A percentile compares a stretch with the other conserved stretches of the same genome.
phyloP scores from a whole-genome alignment of 2,329 filamentous ascomycete genomes.

The Reticulascus tulasneorum region DNA sequence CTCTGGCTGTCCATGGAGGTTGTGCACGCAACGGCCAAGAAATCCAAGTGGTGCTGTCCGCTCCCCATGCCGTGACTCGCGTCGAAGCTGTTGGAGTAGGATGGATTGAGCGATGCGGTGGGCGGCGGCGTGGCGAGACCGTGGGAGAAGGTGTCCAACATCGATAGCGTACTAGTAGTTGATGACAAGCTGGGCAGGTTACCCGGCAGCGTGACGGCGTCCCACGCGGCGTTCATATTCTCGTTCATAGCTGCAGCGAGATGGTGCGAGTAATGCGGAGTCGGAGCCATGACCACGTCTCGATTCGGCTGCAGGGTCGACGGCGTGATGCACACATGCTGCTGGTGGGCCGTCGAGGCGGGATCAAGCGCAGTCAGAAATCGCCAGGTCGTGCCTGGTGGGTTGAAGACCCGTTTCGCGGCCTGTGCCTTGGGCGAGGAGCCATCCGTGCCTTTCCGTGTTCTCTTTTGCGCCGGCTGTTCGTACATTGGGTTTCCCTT shows the following conservation, averaged over 20 bases:
- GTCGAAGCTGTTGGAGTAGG: slow-evolving; percentile 44
- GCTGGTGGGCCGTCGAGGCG: slow-evolving; percentile 54
- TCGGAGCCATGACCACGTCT: slow-evolving; percentile 51
- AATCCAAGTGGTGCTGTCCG: slow-evolving; percentile 14
- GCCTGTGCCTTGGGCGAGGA: slow-evolving; percentile 6
- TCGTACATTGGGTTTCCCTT: slow-evolving; percentile 38
- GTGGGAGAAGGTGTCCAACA: slow-evolving; percentile 48
- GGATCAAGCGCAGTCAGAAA: slow-evolving; percentile 60
- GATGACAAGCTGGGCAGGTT: slow-evolving; percentile 30
- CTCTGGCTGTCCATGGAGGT: slow-evolving; percentile 15
- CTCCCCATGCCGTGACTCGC: slow-evolving; percentile 14
- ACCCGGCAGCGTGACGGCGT: slow-evolving; percentile 27
- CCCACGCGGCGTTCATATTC: slow-evolving; percentile 48
- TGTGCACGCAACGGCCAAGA: slow-evolving; percentile 10
- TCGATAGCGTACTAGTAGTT: slow-evolving; percentile 28
- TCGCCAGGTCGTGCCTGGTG: slow-evolving; percentile 55
- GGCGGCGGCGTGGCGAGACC: slow-evolving; percentile 56
- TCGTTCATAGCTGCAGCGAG: slow-evolving; percentile 54
- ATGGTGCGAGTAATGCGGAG: slow-evolving; percentile 40
- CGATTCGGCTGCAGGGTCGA: slow-evolving; percentile 17
- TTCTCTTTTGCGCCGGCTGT: slow-evolving; percentile 19
- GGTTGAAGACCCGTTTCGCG: slow-evolving; percentile 35
- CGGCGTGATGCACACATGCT: slow-evolving; percentile 29
- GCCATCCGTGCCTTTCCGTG: slow-evolving; percentile 9
- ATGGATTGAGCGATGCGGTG: slow-evolving; percentile 45